phyloP scores from a whole-genome alignment of 371 early-diverging fungal species.

The Lichtheimia ramosa region DNA sequence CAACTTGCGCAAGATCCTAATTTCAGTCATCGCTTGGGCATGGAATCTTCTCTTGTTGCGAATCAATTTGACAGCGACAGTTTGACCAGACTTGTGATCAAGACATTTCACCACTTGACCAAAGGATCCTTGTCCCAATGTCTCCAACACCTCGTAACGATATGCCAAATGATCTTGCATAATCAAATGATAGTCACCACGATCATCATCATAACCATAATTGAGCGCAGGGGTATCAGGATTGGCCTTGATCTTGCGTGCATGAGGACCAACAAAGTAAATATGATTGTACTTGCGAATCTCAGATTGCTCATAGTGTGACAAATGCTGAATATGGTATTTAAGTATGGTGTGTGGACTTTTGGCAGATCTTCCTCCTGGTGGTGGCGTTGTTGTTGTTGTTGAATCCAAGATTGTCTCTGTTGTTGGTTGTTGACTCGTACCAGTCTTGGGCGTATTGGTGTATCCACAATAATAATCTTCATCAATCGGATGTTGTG shows the following conservation, averaged over 20 bases:
- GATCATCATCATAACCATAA: constrained; percentile 85
- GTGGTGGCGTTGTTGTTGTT: background rate
- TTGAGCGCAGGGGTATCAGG: constrained; percentile 48
- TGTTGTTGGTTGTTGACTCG: background rate
- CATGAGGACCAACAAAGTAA: constrained; percentile 77
- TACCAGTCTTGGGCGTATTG: background rate
- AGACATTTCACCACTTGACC: constrained; percentile 95
- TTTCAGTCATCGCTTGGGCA: constrained; percentile 93
- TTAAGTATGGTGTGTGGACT: constrained; percentile 35
- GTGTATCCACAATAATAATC: constrained; percentile 5
- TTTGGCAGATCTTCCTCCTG: constrained; percentile 26
- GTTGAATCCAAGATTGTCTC: background rate
- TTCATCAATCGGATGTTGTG: constrained; percentile 17
- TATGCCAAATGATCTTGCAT: constrained; percentile 88
- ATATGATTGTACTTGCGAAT: constrained; percentile 72
- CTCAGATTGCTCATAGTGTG: constrained; percentile 77
- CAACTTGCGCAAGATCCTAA: constrained; percentile 83
- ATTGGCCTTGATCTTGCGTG: constrained; percentile 40
- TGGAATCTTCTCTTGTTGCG: constrained; percentile 95
- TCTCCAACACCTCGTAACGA: constrained; percentile 87
- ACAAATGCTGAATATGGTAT: constrained; percentile 56
- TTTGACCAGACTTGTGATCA: constrained; percentile 85
- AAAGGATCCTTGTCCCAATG: constrained; percentile 96
- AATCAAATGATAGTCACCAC: constrained; percentile 89
- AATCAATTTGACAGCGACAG: constrained; percentile 95